Percentiles rank a stretch among this genome's conserved stretches.
Evolutionary conservation across 2,329 filamentous ascomycete genomes (phyloP).

Genomic region (Hypoxylon sp.): DNA sequence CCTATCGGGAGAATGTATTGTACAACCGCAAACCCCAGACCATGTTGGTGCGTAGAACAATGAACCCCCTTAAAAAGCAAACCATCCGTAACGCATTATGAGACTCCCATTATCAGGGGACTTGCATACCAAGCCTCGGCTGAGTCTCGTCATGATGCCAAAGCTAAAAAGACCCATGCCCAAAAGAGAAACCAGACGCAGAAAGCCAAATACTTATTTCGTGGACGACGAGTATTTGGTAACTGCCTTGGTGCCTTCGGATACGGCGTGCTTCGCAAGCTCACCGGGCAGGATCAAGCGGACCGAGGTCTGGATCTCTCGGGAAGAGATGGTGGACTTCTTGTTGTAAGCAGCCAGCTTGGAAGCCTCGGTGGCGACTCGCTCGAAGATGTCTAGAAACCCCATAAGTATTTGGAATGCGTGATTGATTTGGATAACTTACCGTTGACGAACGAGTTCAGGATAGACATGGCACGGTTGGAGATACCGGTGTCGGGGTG

Average conservation of each 20-base stretch:
- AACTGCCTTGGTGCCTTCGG: conserved; percentile 99
- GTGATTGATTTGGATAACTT: conserved; percentile 58
- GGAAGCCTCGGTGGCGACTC: conserved; percentile 97
- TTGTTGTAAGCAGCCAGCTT: conserved; percentile 99
- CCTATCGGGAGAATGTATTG: conserved; percentile 77
- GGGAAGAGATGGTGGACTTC: conserved; percentile 99
- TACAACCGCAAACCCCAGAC: conserved; percentile 81
- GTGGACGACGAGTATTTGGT: conserved; percentile 99
- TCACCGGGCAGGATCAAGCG: conserved; percentile 98
- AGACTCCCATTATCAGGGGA: conserved; percentile 67
- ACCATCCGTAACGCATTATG: conserved; percentile 83
- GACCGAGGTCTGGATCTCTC: conserved; percentile 99
- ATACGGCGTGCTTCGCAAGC: conserved; percentile 99
- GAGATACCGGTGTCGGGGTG: conserved; percentile 99
- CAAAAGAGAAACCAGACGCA: conserved; percentile 70
- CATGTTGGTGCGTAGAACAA: conserved; percentile 75
- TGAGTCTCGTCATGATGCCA: conserved; percentile 72
- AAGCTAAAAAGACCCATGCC: conserved; percentile 68
- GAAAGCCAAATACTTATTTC: conserved; percentile 79
- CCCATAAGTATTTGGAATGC: conserved; percentile 41
- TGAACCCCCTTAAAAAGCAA: conserved; percentile 73
- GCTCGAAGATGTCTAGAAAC: conserved; percentile 94
- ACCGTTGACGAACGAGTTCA: conserved; percentile 99
- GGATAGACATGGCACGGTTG: conserved; percentile 99
- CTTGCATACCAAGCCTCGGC: conserved; percentile 55